These are phyloP conservation scores for Aspergillus coremiiformis DNA, from an alignment of 495 filamentous ascomycete species.

Conservation along the genomic window DNA sequence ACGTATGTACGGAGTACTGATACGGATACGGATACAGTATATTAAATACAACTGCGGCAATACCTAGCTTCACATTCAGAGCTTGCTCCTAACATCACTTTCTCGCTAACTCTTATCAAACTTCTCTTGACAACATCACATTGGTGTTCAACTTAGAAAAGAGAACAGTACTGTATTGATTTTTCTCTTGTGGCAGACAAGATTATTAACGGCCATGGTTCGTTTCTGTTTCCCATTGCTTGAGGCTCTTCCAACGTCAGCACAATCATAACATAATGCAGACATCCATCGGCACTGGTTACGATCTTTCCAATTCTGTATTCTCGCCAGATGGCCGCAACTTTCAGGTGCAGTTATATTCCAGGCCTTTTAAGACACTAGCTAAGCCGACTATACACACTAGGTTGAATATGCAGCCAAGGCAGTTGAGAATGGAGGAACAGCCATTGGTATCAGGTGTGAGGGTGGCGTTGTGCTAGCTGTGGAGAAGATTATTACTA, in stretches of 20 bases:
- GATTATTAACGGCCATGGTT: constrained; percentile 28
- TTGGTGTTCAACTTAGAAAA: not conserved
- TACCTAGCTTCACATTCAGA: not conserved
- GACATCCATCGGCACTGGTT: constrained; percentile 99
- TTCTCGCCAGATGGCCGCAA: constrained; percentile 98
- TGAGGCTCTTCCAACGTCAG: constrained; percentile 2
- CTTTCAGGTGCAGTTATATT: constrained; percentile 60
- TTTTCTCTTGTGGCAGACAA: constrained; percentile 3
- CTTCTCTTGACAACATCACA: not conserved
- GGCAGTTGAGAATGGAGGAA: constrained; percentile 97
- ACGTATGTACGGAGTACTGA: too few relatives aligned
- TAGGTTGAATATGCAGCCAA: constrained; percentile 97
- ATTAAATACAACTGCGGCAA: not conserved
- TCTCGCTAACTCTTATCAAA: not conserved
- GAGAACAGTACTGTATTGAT: not conserved
- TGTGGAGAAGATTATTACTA: constrained; percentile 91
- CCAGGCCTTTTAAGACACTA: not conserved
- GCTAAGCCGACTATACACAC: constrained; percentile 6
- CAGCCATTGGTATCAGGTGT: constrained; percentile 91
- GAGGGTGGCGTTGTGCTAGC: constrained; percentile 95
- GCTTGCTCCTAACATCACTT: not conserved
- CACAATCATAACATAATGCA: constrained; percentile 26
- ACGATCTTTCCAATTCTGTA: constrained; percentile 98
- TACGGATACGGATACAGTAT: too few relatives aligned
- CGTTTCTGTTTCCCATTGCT: constrained; percentile 9